phyloP scores from a whole-genome alignment of 1,284 basidiomycete genomes.

The Flammula alnicola region DNA sequence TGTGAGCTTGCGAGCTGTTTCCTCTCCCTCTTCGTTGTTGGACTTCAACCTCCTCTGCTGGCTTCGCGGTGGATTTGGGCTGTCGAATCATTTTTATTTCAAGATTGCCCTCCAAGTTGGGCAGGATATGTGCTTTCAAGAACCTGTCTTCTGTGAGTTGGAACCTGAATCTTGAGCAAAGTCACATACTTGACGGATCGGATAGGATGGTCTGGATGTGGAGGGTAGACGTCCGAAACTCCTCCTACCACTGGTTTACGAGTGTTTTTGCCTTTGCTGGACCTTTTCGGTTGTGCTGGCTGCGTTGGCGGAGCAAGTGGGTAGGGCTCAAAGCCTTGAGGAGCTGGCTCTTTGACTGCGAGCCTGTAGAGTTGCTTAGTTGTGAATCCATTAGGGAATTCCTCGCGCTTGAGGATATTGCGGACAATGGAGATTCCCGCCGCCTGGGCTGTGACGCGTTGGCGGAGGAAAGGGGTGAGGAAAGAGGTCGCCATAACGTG shows the following conservation, averaged over 20 bases:
- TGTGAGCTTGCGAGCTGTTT: conserved; percentile 27
- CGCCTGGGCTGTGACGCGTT: conserved; percentile 28
- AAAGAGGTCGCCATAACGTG: conserved; percentile 19
- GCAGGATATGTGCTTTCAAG: conserved; percentile 45
- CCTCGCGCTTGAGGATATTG: conserved; percentile 36
- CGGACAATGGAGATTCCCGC: conserved; percentile 42
- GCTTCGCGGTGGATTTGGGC: conserved; percentile 35
- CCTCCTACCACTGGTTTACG: not conserved
- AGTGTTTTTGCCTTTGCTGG: not conserved
- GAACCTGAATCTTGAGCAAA: conserved; percentile 25
- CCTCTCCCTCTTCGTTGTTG: conserved; percentile 27
- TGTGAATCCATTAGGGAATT: conserved; percentile 38
- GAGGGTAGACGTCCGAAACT: conserved; percentile 27
- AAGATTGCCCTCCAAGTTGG: conserved; percentile 33
- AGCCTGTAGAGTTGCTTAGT: conserved; percentile 50
- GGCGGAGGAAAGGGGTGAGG: conserved; percentile 16
- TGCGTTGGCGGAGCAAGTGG: conserved; percentile 13
- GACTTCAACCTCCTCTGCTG: conserved; percentile 30
- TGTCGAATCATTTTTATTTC: conserved; percentile 50
- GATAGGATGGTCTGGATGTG: conserved; percentile 49
- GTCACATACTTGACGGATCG: conserved; percentile 53
- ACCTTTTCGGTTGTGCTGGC: not conserved
- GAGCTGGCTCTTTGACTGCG: conserved; percentile 38
- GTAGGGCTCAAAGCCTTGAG: conserved; percentile 25
- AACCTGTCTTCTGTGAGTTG: conserved; percentile 44